Evolutionary conservation across 108 stramenopile species (phyloP), one percentile per base, ranked within the genome.

Genomic region (Discostella pseudostelligera): DNA sequence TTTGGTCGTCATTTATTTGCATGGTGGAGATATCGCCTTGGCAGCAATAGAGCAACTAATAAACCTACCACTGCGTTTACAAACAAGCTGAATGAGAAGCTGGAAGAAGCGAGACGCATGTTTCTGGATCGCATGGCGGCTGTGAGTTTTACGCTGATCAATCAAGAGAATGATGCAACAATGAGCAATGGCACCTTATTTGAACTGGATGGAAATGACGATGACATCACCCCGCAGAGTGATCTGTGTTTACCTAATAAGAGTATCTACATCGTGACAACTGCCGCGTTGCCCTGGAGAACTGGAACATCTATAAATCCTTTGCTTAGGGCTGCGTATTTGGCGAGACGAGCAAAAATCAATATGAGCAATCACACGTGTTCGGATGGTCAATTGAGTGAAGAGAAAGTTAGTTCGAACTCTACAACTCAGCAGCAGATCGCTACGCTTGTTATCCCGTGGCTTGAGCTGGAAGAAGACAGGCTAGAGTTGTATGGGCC

Each of bases 281-380:
- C 93, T 29, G 93, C 90, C 25, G 66, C 87, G 19, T 62, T 95
- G 39, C 93, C 93, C 21, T 95, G 90, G 93, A 70, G 88, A 54
- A 95, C 93, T 39, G 93, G 93, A 28, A 95, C 93, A 17, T 78
- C 89, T 22, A 84, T 95, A 0, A 95, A 95, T 78, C 93, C 93
- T 8, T 72, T 92, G 32, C 74, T 95, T 3, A 75, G 93, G 29
- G 93, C 93, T 10, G 93, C 93, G 1, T 88, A 95, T 64, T 59
- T 95, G 9, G 71, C 80, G 9, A 56, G 69, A 29, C 40, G 50
- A 43, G 56, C 61, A 39, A 74, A 69, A 56, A 57, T 66, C 68
- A 67, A 74, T 36, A 68, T 71, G 62, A 22, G 55, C 14, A 56
- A 49, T 25, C 40, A 39, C 17, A 64, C 48, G 14, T 37, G 44